These are phyloP conservation scores for Candida labiduridarum DNA, from an alignment of 1,139 yeast genomes.

Conservation along the genomic window DNA sequence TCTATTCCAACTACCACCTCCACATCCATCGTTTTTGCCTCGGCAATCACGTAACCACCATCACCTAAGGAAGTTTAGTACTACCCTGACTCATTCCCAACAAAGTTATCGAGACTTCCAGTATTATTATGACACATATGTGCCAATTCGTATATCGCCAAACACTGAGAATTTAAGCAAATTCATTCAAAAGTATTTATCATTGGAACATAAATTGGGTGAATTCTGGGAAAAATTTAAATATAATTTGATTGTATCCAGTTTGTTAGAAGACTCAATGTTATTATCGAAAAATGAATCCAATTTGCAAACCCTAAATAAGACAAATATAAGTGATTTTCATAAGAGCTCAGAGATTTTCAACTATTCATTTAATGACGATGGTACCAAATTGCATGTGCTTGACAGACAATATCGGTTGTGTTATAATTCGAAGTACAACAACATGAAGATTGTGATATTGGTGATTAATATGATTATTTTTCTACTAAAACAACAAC, in stretches of 20 bases:
- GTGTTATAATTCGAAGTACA: slow-evolving; percentile 11
- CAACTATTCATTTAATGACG: slow-evolving; percentile 10
- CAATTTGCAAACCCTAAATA: slow-evolving; percentile 19
- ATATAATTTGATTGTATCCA: slow-evolving; percentile 42
- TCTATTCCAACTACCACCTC: slow-evolving; percentile 7
- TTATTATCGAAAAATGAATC: slow-evolving; percentile 48
- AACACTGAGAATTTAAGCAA: slow-evolving; percentile 28
- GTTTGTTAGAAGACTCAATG: slow-evolving; percentile 47
- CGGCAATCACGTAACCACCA: slow-evolving; percentile 1
- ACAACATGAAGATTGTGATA: slow-evolving; percentile 18
- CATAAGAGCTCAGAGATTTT: background rate
- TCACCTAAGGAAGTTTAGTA: background rate
- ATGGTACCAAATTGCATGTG: slow-evolving; percentile 24
- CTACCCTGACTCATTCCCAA: background rate
- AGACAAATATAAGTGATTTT: background rate
- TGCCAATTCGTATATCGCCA: slow-evolving; percentile 8
- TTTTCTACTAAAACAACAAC: slow-evolving; percentile 25
- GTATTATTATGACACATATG: slow-evolving; percentile 12
- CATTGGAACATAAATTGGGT: slow-evolving; percentile 18
- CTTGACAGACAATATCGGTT: slow-evolving; percentile 18
- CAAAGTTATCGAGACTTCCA: slow-evolving; percentile 4
- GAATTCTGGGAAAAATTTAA: slow-evolving; percentile 48
- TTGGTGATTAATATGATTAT: slow-evolving; percentile 26
- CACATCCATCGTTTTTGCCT: slow-evolving; percentile 7
- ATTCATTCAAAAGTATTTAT: slow-evolving; percentile 32